Evolutionary conservation across 2,329 filamentous ascomycete species (phyloP), one percentile per base, ranked within the genome.

Genomic region (Emergomyces pasteurianus): DNA sequence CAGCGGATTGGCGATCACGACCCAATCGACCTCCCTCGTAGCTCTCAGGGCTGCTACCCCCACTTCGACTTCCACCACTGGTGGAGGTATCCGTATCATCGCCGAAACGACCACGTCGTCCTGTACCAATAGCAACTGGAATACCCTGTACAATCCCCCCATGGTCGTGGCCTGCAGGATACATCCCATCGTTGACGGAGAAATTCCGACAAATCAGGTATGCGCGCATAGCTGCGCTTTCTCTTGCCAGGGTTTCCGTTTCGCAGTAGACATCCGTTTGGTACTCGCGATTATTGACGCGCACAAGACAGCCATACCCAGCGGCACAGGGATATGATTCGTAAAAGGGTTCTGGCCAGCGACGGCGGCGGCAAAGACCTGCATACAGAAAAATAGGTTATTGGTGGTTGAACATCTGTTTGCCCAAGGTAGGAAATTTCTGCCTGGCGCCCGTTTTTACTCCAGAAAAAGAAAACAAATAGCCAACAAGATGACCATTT

Each of bases 161-260:
- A 71, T 73, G 81, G 73, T 70, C 81, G 77, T 72, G 81, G 65
- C 75, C 84, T 68, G 67, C 81, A 70, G 71, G 84, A 65, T 83
- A 84, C 90, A 95, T 96, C 72, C 92, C 92, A 69, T 95, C 91
- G 73, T 96, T 96, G 74, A 95, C 89, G 60, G 90, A 95, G 78
- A 96, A 96, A 81, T 96, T 96, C 65, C 91, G 88, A 80, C 92
- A 96, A 67, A 96, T 94, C 85, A 96, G 92, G 77, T 96, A 97
- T 61, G 92, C 92, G 64, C 91, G 88, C 84, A 95, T 95, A 63
- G 92, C 92, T 31, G 92, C 92, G 69, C 92, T 94, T 75, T 97
- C 92, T 71, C 91, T 89, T 54, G 92, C 92, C 66, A 95, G 81
- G 56, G 83, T 80, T 72, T 92, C 89, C 64, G 87, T 89, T 72